Evolutionary conservation across 495 filamentous ascomycete species (phyloP), one percentile per base, ranked within the genome.

Genomic region (Aspergillus cavernicola): DNA sequence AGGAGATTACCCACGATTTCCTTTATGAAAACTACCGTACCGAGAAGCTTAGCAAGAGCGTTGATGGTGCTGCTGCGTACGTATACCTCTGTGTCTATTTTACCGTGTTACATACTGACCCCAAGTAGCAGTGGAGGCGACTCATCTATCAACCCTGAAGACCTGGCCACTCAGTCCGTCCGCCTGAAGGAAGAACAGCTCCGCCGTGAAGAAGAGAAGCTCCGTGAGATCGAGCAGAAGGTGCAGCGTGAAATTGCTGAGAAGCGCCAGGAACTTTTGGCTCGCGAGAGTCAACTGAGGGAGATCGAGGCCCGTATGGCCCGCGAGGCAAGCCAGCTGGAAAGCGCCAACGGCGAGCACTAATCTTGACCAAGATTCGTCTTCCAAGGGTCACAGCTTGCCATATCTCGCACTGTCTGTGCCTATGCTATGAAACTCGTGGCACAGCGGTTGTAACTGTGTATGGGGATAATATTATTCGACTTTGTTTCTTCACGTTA

Each of bases 11-110:
- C 29, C 95, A 98, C 69, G 93, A 97, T 67, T 98, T 98, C 87
- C 82, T 98, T 29, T 98, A 98, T 69, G 93, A 98, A 69, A 98
- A 98, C 77, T 98, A 98, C 81, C 89, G 93, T 88, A 98, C 93
- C 64, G 95, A 98, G 87, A 97, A 97, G 76, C 85, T 98, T 57
- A 95, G 89, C 81, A 98, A 97, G 88, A 96, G 91, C 69, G 92
- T 97, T 49, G 92, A 96, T 65, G 91, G 91, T 70, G 82, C 83
- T 72, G 78, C 82, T 79, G 80, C 83, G 92, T 97, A 88, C 58
- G 90, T 88, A 42, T 35, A 22, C 23, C 23, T 39, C 29, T 51
- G 11, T 31, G 12, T 19, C 9, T 37, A 36, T 2, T 18, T 33
- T 23, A 11, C 7, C 13, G 15, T 22, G 36, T 16, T 16, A 26